These are phyloP conservation scores for Adansonia rubrostipa DNA, from an alignment of 441 rosid genomes.

Conservation along the genomic window DNA sequence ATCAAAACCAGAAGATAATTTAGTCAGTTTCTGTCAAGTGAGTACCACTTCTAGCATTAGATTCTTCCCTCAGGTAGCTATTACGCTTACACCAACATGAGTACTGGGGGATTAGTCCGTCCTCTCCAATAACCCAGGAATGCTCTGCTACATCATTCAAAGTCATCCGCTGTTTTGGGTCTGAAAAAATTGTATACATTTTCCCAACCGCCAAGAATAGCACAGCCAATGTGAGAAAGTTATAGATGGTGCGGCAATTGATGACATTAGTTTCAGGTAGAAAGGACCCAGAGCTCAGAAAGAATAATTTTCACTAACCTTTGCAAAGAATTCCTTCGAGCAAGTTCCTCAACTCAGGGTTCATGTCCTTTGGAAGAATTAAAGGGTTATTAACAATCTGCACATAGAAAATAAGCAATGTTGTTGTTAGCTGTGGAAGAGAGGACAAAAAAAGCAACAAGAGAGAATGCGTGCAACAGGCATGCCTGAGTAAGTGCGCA, in stretches of 20 bases:
- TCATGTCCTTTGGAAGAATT: constrained; percentile 65
- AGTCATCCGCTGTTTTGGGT: constrained; percentile 73
- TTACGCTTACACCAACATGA: constrained; percentile 86
- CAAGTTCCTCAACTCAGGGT: constrained; percentile 66
- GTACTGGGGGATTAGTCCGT: constrained; percentile 62
- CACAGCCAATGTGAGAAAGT: background rate
- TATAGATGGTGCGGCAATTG: background rate
- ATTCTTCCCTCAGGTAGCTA: constrained; percentile 37
- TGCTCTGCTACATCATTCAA: constrained; percentile 70
- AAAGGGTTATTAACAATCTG: constrained; percentile 87
- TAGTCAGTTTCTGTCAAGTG: constrained; percentile 29
- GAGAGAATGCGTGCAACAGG: background rate
- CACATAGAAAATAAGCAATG: background rate
- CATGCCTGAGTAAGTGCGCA: background rate
- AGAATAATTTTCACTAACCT: constrained; percentile 48
- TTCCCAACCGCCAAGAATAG: background rate
- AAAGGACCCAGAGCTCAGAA: background rate
- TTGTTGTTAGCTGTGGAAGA: background rate
- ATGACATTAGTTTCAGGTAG: background rate
- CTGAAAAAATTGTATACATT: constrained; percentile 41
- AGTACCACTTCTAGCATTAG: constrained; percentile 31
- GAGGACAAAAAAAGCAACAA: background rate
- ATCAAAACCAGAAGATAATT: constrained; percentile 24
- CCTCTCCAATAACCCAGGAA: constrained; percentile 75
- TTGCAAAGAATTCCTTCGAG: constrained; percentile 91